These are phyloP conservation scores for Chenopodium suecicum DNA, from an alignment of 148 eudicot genomes.

Conservation along the genomic window DNA sequence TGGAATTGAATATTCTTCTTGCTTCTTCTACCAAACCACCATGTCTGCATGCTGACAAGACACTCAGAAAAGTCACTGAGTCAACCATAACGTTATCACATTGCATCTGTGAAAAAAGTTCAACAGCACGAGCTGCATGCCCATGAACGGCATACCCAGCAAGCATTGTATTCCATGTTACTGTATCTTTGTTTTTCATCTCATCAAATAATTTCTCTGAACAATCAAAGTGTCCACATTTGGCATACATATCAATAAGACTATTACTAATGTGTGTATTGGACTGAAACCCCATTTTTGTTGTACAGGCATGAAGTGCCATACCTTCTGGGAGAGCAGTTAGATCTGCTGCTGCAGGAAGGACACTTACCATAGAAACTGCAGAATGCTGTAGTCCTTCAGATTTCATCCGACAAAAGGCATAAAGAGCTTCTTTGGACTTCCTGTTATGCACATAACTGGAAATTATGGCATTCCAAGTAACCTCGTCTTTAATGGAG, in stretches of 20 bases:
- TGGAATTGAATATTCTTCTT: slow-evolving; percentile 47
- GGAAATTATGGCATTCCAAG: slow-evolving; percentile 64
- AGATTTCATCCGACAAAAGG: slow-evolving; percentile 47
- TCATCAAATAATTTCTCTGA: slow-evolving; percentile 50
- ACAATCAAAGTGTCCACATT: slow-evolving; percentile 61
- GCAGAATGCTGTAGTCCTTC: slow-evolving; percentile 46
- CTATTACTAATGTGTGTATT: slow-evolving; percentile 47
- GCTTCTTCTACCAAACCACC: slow-evolving; percentile 68
- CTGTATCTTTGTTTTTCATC: slow-evolving; percentile 47
- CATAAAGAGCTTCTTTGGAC: slow-evolving; percentile 48
- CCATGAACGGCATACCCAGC: slow-evolving; percentile 62
- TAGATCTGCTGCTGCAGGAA: slow-evolving; percentile 59
- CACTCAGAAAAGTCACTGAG: slow-evolving; percentile 52
- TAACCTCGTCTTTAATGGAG: slow-evolving; percentile 46
- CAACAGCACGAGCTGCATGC: slow-evolving; percentile 43
- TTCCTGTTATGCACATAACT: slow-evolving; percentile 51
- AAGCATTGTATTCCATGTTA: slow-evolving; percentile 74
- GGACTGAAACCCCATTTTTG: slow-evolving; percentile 47
- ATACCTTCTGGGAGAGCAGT: slow-evolving; percentile 50
- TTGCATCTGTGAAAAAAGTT: slow-evolving; percentile 52
- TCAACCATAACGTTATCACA: slow-evolving; percentile 38
- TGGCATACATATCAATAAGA: slow-evolving; percentile 72
- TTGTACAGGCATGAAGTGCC: slow-evolving; percentile 46
- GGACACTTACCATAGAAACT: slow-evolving; percentile 53
- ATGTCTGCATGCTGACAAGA: slow-evolving; percentile 76